Evolutionary conservation across 106 monocot species (phyloP).

Genomic region (Triglochin maritima): DNA sequence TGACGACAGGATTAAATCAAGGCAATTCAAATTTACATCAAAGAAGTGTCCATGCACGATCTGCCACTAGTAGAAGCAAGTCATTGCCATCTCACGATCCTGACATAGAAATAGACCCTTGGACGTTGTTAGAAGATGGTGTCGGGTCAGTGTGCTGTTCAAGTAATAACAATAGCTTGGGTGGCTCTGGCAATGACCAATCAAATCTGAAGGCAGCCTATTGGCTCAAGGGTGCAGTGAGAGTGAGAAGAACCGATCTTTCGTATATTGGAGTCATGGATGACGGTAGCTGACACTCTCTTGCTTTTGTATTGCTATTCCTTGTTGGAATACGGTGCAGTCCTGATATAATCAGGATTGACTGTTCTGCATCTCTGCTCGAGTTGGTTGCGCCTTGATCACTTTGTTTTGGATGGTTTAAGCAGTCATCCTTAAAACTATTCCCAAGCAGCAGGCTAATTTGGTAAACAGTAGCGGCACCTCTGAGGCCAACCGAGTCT

Average conservation of each 20-base stretch:
- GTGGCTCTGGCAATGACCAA: slow-evolving; percentile 40
- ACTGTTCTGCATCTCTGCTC: background rate
- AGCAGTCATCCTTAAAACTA: background rate
- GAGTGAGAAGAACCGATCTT: slow-evolving; percentile 84
- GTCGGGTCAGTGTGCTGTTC: slow-evolving; percentile 31
- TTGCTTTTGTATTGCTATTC: slow-evolving; percentile 3
- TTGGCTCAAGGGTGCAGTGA: slow-evolving; percentile 95
- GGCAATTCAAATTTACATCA: slow-evolving; percentile 10
- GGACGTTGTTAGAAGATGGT: slow-evolving; percentile 93
- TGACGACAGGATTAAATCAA: slow-evolving; percentile 16
- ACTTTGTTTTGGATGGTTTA: background rate
- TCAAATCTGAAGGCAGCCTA: slow-evolving; percentile 79
- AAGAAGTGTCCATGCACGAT: slow-evolving; percentile 21
- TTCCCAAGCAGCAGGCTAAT: background rate
- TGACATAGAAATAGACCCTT: slow-evolving; percentile 82
- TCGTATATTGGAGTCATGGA: slow-evolving; percentile 77
- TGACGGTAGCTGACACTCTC: slow-evolving; percentile 72
- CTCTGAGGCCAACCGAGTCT: background rate
- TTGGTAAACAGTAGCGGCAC: background rate
- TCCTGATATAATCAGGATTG: background rate
- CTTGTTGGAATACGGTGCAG: background rate
- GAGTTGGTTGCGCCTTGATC: background rate
- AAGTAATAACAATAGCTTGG: slow-evolving; percentile 17
- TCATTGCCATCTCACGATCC: slow-evolving; percentile 23
- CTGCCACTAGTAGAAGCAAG: slow-evolving; percentile 37